A percentile compares a stretch with the other conserved stretches of the same genome.
These are phyloP conservation scores for Coccomyxa sp. DNA, from an alignment of 139 green algal species.

Conservation along the genomic window DNA sequence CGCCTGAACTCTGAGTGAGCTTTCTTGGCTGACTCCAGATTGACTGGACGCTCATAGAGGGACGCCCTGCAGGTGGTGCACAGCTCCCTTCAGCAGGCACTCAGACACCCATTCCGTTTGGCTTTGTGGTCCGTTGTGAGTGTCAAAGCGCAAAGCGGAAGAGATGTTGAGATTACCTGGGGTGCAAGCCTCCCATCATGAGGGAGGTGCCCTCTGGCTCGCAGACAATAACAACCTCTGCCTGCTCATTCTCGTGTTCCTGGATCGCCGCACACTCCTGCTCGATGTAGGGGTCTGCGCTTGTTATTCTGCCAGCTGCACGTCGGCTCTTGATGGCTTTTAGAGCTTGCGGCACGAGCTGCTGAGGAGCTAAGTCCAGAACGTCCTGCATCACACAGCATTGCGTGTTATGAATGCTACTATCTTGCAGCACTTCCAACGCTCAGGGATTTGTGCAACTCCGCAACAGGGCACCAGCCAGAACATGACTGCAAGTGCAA, in stretches of 20 bases:
- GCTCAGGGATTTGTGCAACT: too few relatives aligned
- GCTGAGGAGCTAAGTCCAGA: background rate
- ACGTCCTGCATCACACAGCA: too few relatives aligned
- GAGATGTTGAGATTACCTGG: too few relatives aligned
- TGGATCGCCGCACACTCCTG: constrained; percentile 22
- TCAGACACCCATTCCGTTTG: background rate
- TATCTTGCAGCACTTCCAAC: too few relatives aligned
- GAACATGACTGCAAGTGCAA: too few relatives aligned
- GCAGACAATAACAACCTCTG: constrained; percentile 80
- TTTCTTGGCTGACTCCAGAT: constrained; percentile 78
- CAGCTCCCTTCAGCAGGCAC: too few relatives aligned
- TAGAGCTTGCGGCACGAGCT: background rate
- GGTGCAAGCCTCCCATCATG: constrained; percentile 94
- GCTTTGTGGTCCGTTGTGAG: too few relatives aligned
- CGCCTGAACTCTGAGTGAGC: constrained; percentile 80
- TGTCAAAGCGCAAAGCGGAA: too few relatives aligned
- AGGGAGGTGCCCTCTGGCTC: constrained; percentile 84
- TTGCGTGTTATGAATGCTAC: too few relatives aligned
- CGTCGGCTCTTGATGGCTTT: background rate
- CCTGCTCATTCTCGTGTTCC: constrained; percentile 73
- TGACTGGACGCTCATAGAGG: constrained; percentile 90
- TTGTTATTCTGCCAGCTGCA: background rate
- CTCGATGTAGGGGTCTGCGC: background rate
- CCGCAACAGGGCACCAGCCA: too few relatives aligned
- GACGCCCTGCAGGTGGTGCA: constrained; percentile 47